A percentile compares a stretch with the other conserved stretches of the same genome.
phyloP scores from a whole-genome alignment of 352 stramenopile species.

The Elongisporangium anandrum region DNA sequence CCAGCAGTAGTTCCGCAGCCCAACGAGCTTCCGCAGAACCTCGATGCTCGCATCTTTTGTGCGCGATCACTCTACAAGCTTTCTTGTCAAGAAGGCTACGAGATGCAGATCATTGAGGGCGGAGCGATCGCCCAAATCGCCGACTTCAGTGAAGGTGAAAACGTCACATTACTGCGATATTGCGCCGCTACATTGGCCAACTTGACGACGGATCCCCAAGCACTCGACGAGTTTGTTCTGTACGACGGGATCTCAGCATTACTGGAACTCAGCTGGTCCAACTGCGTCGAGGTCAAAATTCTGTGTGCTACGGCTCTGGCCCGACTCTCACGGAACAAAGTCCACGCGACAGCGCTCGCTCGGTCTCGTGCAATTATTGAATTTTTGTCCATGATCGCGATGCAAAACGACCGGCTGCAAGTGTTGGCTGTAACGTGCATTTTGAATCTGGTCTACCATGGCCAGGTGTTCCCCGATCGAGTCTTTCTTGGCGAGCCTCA shows the following conservation, averaged over 20 bases:
- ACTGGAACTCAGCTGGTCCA: conserved; percentile 67
- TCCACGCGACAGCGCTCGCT: conserved; percentile 28
- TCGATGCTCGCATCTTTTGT: conserved; percentile 58
- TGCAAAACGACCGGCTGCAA: conserved; percentile 52
- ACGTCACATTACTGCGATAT: conserved; percentile 46
- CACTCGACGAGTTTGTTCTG: conserved; percentile 46
- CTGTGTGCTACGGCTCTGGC: conserved; percentile 61
- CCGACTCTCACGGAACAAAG: conserved; percentile 35
- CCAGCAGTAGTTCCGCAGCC: not conserved
- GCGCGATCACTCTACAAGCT: conserved; percentile 78
- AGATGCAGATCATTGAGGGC: conserved; percentile 56
- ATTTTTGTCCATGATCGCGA: conserved; percentile 60
- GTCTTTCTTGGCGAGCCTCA: conserved; percentile 73
- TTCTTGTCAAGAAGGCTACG: conserved; percentile 49
- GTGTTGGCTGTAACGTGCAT: conserved; percentile 58
- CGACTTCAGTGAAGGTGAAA: conserved; percentile 65
- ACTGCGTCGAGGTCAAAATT: conserved; percentile 62
- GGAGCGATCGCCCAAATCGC: conserved; percentile 66
- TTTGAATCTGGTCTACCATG: conserved; percentile 65
- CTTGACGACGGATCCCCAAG: conserved; percentile 34
- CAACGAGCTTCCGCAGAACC: conserved; percentile 25
- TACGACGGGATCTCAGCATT: conserved; percentile 53
- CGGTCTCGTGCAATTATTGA: conserved; percentile 52
- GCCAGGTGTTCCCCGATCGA: conserved; percentile 59
- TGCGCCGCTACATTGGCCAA: conserved; percentile 64